A percentile compares a stretch with the other conserved stretches of the same genome.
These are phyloP conservation scores for Cryphonectria parasitica DNA, from an alignment of 2,329 filamentous ascomycete genomes.

Conservation along the genomic window DNA sequence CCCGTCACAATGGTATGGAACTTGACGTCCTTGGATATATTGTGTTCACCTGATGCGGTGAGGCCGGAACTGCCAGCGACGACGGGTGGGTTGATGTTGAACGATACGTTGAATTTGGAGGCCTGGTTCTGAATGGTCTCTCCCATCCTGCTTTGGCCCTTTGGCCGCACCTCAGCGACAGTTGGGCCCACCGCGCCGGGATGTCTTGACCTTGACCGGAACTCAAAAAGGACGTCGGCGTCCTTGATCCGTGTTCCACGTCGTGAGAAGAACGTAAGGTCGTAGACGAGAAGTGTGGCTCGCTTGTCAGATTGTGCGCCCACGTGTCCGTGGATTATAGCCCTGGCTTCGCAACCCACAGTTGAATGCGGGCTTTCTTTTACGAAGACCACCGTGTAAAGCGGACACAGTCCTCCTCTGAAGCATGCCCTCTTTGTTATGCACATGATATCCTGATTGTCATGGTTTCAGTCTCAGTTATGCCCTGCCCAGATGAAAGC, in stretches of 20 bases:
- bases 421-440: not conserved
- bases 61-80: not conserved
- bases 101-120: not conserved
- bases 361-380: slow-evolving; percentile 12
- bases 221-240: slow-evolving; percentile 13
- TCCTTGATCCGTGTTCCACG: slow-evolving; percentile 11
- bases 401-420: not conserved
- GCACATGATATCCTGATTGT: slow-evolving; percentile 11
- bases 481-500: no score
- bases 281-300: slow-evolving; percentile 13
- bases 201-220: not conserved
- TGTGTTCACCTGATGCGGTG: not conserved
- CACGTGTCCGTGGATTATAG: slow-evolving; percentile 14
- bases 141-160: slow-evolving; percentile 8
- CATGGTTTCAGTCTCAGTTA: no score
- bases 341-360: slow-evolving; percentile 8
- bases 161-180: not conserved
- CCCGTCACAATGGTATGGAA: slow-evolving; percentile 1
- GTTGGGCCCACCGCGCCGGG: no score
- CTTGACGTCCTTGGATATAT: not conserved
- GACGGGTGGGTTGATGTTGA: slow-evolving; percentile 1
- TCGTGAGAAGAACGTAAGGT: slow-evolving; percentile 8
- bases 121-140: slow-evolving; percentile 10
- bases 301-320: not conserved
- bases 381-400: not conserved